Evolutionary conservation across 768 basidiomycete species (phyloP).

Genomic region (Hebeloma cylindrosporum): DNA sequence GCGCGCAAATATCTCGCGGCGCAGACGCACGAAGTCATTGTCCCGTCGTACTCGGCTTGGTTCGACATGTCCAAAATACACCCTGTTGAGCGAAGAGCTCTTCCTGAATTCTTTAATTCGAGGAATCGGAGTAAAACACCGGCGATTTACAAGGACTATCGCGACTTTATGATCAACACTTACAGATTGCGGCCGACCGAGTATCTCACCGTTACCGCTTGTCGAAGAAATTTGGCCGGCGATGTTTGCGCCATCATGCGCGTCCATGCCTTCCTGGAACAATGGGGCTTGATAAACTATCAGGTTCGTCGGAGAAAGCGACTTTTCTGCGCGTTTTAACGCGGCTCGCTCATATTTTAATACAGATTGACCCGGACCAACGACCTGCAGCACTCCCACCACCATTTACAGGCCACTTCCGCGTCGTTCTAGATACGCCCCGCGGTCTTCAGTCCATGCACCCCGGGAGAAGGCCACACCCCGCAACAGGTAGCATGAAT

Average conservation of each 20-base stretch:
- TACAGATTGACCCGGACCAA: constrained; percentile 94
- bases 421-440: constrained; percentile 95
- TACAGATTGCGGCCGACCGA: constrained; percentile 92
- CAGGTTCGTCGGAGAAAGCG: constrained; percentile 65
- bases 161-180: constrained; percentile 99
- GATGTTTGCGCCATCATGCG: constrained; percentile 99
- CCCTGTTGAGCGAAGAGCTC: constrained; percentile 84
- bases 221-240: constrained; percentile 92
- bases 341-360: constrained; percentile 7
- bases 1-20: constrained; percentile 94
- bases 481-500: constrained; percentile 37
- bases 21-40: constrained; percentile 95
- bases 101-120: constrained; percentile 98
- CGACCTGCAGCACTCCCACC: constrained; percentile 92
- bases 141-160: constrained; percentile 96
- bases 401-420: constrained; percentile 98
- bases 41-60: constrained; percentile 97
- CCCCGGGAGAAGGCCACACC: constrained; percentile 63
- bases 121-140: constrained; percentile 95
- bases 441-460: constrained; percentile 94
- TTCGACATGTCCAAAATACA: constrained; percentile 96
- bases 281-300: constrained; percentile 99
- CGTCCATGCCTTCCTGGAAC: constrained; percentile 97
- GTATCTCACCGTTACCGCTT: constrained; percentile 97
- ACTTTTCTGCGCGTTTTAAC: neutral